Base-by-base conservation (phyloP, 805 yeast species). In the Candida caryicola region DNA sequence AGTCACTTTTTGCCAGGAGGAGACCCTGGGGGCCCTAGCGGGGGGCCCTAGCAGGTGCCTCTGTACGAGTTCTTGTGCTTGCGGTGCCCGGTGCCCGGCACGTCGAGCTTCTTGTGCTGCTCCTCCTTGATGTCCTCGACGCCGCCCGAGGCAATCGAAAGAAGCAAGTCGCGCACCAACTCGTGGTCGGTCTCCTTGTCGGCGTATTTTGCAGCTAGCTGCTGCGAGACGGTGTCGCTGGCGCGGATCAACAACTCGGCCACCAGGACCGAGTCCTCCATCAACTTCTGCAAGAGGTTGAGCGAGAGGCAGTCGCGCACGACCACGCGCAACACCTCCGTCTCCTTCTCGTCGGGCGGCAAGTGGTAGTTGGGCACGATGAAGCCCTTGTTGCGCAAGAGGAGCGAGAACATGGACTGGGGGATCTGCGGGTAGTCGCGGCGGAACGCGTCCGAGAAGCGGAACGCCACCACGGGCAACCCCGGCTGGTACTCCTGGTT, bases 401-500 rank as follows among this genome's bases (percentile, higher is more conserved):
- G 57, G 10, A 81, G 69, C 0, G 95, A 82, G 18, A 89, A 60
- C 41, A 85, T 71, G 13, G 82, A 72, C 62, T 90, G 96, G 7
- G 95, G 95, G 39, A 89, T 76, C 59, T 80, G 87, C 3, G 95
- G 93, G 58, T 80, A 85, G 29, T 71, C 57, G 30, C 73, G 55
- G 29, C 63, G 57, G 57, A 89, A 77, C 27, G 69, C 68, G 36
- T 78, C 67, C 2, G 85, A 74, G 49, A 89, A 76, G 55, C 79
- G 79, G 73, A 88, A 89, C 0, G 96, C 84, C 30, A 88, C 96
- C 23, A 89, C 93, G 2, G 97, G 97, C 43, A 89, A 73, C 2
- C 96, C 96, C 1, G 85, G 81, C 51, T 77, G 73, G 66, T 66
- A 88, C 18, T 58, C 59, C 17, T 65, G 67, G 45, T 77, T 80